Evolutionary conservation across 2,329 filamentous ascomycete genomes (phyloP), one percentile per base, ranked within the genome.

Genomic region (Cercospora nicotianae): DNA sequence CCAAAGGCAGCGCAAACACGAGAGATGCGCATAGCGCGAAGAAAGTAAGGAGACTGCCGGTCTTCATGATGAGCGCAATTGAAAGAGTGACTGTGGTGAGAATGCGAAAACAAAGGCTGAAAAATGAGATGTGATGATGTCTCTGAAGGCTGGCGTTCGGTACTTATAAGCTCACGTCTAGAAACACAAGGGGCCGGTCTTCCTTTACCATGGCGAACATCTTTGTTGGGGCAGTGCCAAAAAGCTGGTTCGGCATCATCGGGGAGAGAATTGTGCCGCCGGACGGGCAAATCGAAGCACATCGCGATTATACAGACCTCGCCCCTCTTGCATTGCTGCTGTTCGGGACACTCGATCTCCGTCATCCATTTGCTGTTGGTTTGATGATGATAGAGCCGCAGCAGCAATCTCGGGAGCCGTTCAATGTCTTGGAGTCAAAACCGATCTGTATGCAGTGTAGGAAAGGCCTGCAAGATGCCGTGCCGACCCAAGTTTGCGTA

Each of bases 341-440:
- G 20, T 5, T 53, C 23, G 20, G 12, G 2, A 16, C 7, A n/a
- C 48, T 30, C 48, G 48, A 53, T 53, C 9, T 53, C 23, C 12
- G 48, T 6, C 26, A n/a, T 28, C 5, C 12, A 8, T 13, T 30
- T 53, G 23, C 1, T 53, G 48, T 53, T n/a, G 18, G 1, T 10
- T 28, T 28, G 13, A 28, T 28, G 23, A 28, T 16, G 23, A 28
- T 16, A 28, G 48, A 53, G 48, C 48, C 9, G 48, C 48, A n/a
- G 48, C 48, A 53, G 23, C 48, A 53, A 53, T 53, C 48, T 53
- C 48, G 48, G 18, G 48, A 53, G 55, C 55, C 55, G 55, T 59
- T 59, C 28, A 36, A 59, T 59, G 55, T 59, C 55, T 59, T 33
- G 55, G 31, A 59, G 55, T 59, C 55, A 53, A 53, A 26, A 13